phyloP scores from a whole-genome alignment of 2,329 filamentous ascomycete species.

The Coniella lustricola region DNA sequence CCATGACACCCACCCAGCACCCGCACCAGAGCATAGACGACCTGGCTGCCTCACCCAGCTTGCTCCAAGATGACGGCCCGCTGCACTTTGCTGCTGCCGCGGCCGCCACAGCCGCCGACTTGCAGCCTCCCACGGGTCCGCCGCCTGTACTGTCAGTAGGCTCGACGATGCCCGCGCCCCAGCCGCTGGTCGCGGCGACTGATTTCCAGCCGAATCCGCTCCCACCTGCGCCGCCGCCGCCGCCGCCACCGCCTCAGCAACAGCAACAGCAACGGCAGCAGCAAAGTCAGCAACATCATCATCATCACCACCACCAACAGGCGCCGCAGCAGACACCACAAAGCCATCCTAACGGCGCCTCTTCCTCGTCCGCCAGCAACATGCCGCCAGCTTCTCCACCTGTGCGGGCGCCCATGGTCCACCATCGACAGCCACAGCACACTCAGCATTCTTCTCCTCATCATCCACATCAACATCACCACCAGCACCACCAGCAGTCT shows the following conservation, averaged over 20 bases:
- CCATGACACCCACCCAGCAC: constrained; percentile 13
- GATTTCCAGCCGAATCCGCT: constrained; percentile 16
- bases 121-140: constrained; percentile 6
- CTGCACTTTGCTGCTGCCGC: constrained; percentile 9
- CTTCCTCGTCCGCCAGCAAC: no score
- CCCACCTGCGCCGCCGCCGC: neutral
- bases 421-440: neutral
- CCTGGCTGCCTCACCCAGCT: constrained; percentile 7
- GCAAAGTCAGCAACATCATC: no score
- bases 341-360: no score
- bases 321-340: neutral
- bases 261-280: neutral
- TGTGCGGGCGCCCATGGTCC: neutral
- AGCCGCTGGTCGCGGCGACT: constrained; percentile 16
- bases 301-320: neutral
- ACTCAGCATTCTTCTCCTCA: neutral
- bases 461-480: neutral
- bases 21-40: constrained; percentile 12
- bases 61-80: constrained; percentile 5
- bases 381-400: no score
- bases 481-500: neutral
- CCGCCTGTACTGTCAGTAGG: constrained; percentile 11
- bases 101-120: constrained; percentile 10
- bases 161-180: constrained; percentile 13
- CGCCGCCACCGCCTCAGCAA: neutral